These are phyloP conservation scores for Ceratobasidium sp. DNA, from an alignment of 1,284 basidiomycete species.

Conservation along the genomic window DNA sequence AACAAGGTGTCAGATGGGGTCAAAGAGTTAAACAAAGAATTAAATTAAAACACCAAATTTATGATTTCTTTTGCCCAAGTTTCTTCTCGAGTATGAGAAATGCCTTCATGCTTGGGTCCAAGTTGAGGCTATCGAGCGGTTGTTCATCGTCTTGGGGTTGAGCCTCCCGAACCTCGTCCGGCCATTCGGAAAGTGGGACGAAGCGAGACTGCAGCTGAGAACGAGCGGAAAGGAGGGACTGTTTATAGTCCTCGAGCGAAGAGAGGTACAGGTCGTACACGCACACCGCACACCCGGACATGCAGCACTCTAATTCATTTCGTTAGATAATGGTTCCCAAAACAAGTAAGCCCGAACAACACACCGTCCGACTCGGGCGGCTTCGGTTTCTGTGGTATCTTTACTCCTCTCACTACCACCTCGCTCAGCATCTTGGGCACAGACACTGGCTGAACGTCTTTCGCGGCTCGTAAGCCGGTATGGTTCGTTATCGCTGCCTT, in stretches of 20 bases:
- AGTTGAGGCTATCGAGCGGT: conserved; percentile 5
- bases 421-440: background rate
- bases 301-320: conserved; percentile 56
- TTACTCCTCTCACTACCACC: conserved; percentile 2
- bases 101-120: conserved; percentile 40
- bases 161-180: conserved; percentile 48
- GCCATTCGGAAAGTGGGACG: conserved; percentile 54
- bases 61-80: conserved; percentile 27
- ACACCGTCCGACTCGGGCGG: conserved; percentile 28
- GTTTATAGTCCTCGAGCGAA: conserved; percentile 55
- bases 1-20: no score
- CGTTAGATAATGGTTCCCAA: background rate
- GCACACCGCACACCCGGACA: conserved; percentile 60
- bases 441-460: background rate
- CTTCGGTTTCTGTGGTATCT: background rate
- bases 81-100: conserved; percentile 41
- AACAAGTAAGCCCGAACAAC: background rate
- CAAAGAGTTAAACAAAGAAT: no score
- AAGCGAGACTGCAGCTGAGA: conserved; percentile 48
- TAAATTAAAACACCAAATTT: no score
- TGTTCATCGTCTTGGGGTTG: conserved; percentile 14
- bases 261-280: conserved; percentile 60
- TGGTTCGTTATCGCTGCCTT: background rate
- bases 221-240: conserved; percentile 51
- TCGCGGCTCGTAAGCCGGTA: background rate